A percentile compares a stretch with the other conserved stretches of the same genome.
Conservation (phyloP, 257 asterid genomes). For the Capsicum chinense region DNA sequence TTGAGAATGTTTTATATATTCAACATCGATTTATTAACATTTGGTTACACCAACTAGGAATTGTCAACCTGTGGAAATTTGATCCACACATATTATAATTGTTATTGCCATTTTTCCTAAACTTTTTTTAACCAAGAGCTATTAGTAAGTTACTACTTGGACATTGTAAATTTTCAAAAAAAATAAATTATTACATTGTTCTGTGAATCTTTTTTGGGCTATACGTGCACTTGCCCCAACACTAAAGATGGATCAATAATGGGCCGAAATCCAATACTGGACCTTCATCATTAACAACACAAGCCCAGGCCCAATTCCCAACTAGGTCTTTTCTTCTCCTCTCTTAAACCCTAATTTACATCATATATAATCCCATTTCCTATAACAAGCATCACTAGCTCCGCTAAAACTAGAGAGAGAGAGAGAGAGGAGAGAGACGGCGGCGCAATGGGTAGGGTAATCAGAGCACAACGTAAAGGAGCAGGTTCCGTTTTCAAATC, state of each 20-base stretch:
- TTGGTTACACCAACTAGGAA: not conserved
- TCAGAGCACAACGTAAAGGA: constrained; percentile 81
- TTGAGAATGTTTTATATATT: not conserved
- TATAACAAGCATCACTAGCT: not conserved
- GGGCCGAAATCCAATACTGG: not conserved
- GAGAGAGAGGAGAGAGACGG: not conserved
- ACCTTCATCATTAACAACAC: not conserved
- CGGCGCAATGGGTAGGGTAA: constrained; percentile 68
- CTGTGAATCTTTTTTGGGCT: too few relatives aligned
- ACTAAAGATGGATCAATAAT: not conserved
- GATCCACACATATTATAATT: too few relatives aligned
- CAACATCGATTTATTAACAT: not conserved
- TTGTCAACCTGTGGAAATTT: not conserved
- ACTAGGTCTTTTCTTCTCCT: constrained; percentile 7
- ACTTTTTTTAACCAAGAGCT: too few relatives aligned
- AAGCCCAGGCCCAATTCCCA: not conserved
- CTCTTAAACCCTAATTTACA: not conserved
- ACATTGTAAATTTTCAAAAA: too few relatives aligned
- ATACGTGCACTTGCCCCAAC: not conserved
- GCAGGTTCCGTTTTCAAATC: constrained; percentile 77
- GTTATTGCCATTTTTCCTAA: too few relatives aligned
- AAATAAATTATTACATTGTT: too few relatives aligned
- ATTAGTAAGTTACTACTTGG: too few relatives aligned
- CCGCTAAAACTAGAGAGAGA: too few relatives aligned
- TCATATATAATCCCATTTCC: constrained; percentile 6